Evolutionary conservation across 805 yeast species (phyloP).

Genomic region (Wickerhamiella allomyrinae): DNA sequence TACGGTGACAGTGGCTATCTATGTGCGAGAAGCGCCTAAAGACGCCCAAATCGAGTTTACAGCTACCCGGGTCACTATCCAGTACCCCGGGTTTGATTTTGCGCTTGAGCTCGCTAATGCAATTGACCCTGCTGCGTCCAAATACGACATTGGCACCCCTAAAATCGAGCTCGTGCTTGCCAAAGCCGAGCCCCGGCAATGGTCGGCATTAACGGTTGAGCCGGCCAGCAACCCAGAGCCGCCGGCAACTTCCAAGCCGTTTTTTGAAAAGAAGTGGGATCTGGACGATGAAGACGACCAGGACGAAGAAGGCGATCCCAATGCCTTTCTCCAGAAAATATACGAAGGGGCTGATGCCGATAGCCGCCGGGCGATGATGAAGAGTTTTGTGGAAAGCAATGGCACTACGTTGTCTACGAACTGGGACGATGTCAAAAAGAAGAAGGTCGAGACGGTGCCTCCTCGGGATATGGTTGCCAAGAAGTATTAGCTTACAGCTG

Average conservation of each 20-base stretch:
- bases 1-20: constrained; percentile 51
- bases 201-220: constrained; percentile 34
- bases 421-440: constrained; percentile 73
- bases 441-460: constrained; percentile 50
- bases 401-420: constrained; percentile 90
- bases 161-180: constrained; percentile 57
- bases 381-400: constrained; percentile 80
- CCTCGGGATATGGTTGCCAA: constrained; percentile 61
- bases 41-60: constrained; percentile 29
- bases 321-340: constrained; percentile 56
- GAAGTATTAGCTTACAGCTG: constrained; percentile 21
- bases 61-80: constrained; percentile 4
- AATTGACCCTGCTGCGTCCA: constrained; percentile 35
- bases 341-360: constrained; percentile 77
- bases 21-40: constrained; percentile 48
- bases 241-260: constrained; percentile 59
- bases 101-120: constrained; percentile 38
- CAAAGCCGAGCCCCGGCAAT: constrained; percentile 34
- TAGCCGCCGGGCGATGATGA: constrained; percentile 88
- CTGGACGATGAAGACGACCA: constrained; percentile 32
- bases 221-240: constrained; percentile 29
- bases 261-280: constrained; percentile 62
- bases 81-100: constrained; percentile 29
- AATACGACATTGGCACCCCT: constrained; percentile 44
- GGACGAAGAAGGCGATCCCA: constrained; percentile 32